These are phyloP conservation scores for Crithidia acanthocephali DNA, from an alignment of 208 protist genomes.

Conservation along the genomic window DNA sequence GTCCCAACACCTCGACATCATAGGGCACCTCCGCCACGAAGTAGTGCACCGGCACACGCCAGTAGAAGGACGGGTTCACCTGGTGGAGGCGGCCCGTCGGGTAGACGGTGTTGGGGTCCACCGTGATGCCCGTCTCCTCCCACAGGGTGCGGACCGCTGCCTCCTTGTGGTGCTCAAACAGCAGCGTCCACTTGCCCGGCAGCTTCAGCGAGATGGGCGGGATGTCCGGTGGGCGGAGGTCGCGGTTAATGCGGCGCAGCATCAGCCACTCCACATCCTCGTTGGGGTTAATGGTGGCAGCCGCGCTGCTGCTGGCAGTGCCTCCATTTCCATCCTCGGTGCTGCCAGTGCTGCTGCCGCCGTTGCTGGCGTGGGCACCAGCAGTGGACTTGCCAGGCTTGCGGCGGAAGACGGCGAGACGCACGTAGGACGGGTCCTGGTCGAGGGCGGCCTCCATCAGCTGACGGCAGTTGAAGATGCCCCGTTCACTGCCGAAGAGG, in stretches of 20 bases:
- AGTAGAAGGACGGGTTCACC: conserved; percentile 76
- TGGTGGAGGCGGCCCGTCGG: conserved; percentile 70
- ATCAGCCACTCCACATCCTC: conserved; percentile 84
- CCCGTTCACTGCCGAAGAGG: conserved; percentile 89
- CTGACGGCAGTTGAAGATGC: conserved; percentile 87
- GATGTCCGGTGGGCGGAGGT: conserved; percentile 88
- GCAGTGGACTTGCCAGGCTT: conserved; percentile 30
- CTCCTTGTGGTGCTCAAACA: conserved; percentile 92
- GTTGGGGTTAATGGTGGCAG: not conserved
- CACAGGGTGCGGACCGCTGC: conserved; percentile 86
- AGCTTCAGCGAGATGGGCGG: conserved; percentile 91
- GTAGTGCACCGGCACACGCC: conserved; percentile 90
- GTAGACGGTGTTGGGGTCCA: conserved; percentile 63
- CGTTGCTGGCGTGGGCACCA: not conserved
- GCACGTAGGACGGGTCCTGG: conserved; percentile 86
- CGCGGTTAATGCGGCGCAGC: conserved; percentile 91
- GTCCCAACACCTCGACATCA: conserved; percentile 77
- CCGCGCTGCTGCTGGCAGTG: conserved; percentile 7
- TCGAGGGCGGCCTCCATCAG: conserved; percentile 83
- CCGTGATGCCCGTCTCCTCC: conserved; percentile 92
- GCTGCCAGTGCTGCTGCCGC: not conserved
- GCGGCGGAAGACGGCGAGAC: conserved; percentile 86
- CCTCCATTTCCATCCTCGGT: too few relatives aligned
- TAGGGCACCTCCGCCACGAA: conserved; percentile 89
- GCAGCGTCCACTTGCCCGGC: conserved; percentile 90